Evolutionary conservation across 345 rosid genomes (phyloP).

Genomic region (Gossypium mustelinum): DNA sequence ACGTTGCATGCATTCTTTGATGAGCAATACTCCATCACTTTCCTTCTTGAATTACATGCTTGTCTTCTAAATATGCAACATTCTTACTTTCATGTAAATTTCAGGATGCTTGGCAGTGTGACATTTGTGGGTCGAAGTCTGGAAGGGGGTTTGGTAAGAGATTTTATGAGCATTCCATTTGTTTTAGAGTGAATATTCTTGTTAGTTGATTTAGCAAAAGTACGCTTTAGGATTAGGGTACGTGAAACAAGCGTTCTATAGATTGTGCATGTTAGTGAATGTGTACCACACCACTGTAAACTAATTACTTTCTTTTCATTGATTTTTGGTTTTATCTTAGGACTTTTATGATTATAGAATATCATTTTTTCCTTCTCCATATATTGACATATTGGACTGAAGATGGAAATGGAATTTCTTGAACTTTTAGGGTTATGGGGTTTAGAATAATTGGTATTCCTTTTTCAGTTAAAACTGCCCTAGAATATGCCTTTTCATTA

Average conservation of each 20-base stretch:
- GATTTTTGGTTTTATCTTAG: background rate
- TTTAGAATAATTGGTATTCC: background rate
- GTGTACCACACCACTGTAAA: background rate
- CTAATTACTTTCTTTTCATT: background rate
- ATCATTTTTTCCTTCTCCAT: background rate
- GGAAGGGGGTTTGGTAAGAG: constrained; percentile 98
- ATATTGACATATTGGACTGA: background rate
- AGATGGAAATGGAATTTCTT: background rate
- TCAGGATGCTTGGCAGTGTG: constrained; percentile 99
- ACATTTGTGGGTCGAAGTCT: constrained; percentile 83
- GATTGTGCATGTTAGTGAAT: background rate
- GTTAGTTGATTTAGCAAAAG: background rate
- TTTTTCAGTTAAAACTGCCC: background rate
- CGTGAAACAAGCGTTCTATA: background rate
- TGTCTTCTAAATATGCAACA: background rate
- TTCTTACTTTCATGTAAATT: constrained; percentile 6
- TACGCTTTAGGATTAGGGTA: background rate
- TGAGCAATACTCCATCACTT: background rate
- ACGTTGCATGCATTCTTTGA: background rate
- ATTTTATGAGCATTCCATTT: constrained; percentile 8
- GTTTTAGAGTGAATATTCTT: background rate
- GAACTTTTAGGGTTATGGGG: background rate
- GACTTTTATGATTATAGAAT: background rate
- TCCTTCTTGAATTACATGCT: background rate
- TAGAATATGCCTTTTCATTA: background rate